Conservation (phyloP, 257 asterid species). For the Fraxinus anomala region DNA sequence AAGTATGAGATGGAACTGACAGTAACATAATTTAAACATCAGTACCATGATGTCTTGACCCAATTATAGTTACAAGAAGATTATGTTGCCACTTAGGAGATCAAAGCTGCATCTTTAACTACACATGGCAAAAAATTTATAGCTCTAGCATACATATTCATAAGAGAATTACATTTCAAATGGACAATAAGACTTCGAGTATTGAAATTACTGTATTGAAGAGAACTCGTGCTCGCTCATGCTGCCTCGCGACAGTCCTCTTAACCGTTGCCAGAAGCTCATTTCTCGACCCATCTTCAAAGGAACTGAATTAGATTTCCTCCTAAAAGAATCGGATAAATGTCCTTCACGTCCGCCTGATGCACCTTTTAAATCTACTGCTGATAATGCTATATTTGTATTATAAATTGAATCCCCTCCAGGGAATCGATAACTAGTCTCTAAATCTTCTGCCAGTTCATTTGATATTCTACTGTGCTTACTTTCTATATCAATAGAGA, state of each 20-base stretch:
- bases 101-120: too few species aligned
- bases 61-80: too few species aligned
- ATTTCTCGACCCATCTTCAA: conserved; percentile 50
- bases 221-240: conserved; percentile 74
- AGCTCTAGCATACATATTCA: not conserved
- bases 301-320: conserved; percentile 86
- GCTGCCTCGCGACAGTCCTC: conserved; percentile 67
- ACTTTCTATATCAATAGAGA: conserved; percentile 43
- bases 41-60: too few species aligned
- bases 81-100: too few species aligned
- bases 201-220: conserved; percentile 27
- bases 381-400: conserved; percentile 40
- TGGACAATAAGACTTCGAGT: not conserved
- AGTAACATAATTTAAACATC: too few species aligned
- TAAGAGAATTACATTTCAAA: not conserved
- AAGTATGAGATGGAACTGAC: too few species aligned
- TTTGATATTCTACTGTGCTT: conserved; percentile 41
- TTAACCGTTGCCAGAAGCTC: conserved; percentile 70
- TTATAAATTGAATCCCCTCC: conserved; percentile 39
- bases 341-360: conserved; percentile 22
- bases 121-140: too few species aligned
- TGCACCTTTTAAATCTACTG: conserved; percentile 46
- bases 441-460: conserved; percentile 47
- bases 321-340: conserved; percentile 73
- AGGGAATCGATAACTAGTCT: conserved; percentile 20